A percentile compares a stretch with the other conserved stretches of the same genome.
Conservation (phyloP, 2,329 filamentous ascomycete genomes). For the Raffaelea albimanens region DNA sequence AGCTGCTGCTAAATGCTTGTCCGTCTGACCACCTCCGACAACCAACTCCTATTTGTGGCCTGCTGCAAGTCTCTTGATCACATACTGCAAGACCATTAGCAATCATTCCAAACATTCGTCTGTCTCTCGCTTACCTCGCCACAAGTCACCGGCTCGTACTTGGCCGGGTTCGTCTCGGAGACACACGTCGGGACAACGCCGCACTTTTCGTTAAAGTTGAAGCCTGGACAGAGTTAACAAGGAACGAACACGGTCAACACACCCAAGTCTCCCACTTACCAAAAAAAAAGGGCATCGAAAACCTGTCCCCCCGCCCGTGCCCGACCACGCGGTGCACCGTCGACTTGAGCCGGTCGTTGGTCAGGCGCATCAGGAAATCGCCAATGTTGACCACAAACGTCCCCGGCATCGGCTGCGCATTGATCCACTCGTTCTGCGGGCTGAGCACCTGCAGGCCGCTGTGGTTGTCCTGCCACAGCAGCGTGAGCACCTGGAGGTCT, state of each 20-base stretch:
- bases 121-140: too few relatives aligned
- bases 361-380: slow-evolving; percentile 34
- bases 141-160: slow-evolving; percentile 33
- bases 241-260: too few relatives aligned
- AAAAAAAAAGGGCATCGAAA: slow-evolving; percentile 49
- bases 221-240: slow-evolving; percentile 11
- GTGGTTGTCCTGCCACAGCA: not conserved
- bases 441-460: not conserved
- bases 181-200: slow-evolving; percentile 29
- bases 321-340: slow-evolving; percentile 42
- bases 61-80: too few relatives aligned
- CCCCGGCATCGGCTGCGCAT: not conserved
- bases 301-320: slow-evolving; percentile 27
- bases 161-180: slow-evolving; percentile 25
- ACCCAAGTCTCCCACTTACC: slow-evolving; percentile 8
- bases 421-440: not conserved
- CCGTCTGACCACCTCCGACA: too few relatives aligned
- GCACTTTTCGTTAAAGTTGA: slow-evolving; percentile 32
- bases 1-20: too few relatives aligned
- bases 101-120: too few relatives aligned
- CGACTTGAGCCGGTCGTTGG: slow-evolving; percentile 5
- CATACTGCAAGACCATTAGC: too few relatives aligned
- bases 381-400: slow-evolving; percentile 43
- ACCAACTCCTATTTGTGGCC: too few relatives aligned
- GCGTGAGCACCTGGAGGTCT: not conserved